Evolutionary conservation across 768 basidiomycete genomes (phyloP).

Genomic region (Pholiota conissans): DNA sequence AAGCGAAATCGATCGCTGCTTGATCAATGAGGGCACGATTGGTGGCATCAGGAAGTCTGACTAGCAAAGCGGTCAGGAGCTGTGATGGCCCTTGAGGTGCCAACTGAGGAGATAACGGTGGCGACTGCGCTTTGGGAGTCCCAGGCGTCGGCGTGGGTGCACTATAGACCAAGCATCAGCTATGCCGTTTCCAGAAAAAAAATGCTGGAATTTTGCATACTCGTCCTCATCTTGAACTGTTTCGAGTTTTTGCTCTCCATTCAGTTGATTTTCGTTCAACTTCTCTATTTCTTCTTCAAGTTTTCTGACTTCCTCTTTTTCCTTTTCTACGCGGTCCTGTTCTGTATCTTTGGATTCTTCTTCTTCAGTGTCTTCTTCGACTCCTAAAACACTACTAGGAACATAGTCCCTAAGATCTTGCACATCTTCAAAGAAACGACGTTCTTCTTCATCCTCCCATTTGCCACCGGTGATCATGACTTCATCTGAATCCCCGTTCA

Average conservation of each 20-base stretch:
- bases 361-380: slow-evolving; percentile 50
- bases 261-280: slow-evolving; percentile 28
- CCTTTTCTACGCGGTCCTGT: slow-evolving; percentile 48
- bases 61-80: slow-evolving; percentile 85
- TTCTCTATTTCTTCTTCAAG: slow-evolving; percentile 79
- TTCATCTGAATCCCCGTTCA: slow-evolving; percentile 57
- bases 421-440: slow-evolving; percentile 90
- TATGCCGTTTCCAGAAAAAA: background rate
- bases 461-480: slow-evolving; percentile 65
- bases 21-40: slow-evolving; percentile 90
- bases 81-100: slow-evolving; percentile 92
- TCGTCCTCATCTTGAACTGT: slow-evolving; percentile 47
- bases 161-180: slow-evolving; percentile 22
- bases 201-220: slow-evolving; percentile 15
- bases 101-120: slow-evolving; percentile 66
- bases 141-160: slow-evolving; percentile 64
- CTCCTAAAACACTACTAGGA: slow-evolving; percentile 82
- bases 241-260: slow-evolving; percentile 13
- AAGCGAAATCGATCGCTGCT: slow-evolving; percentile 93
- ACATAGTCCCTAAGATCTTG: slow-evolving; percentile 91
- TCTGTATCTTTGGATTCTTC: slow-evolving; percentile 55
- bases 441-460: slow-evolving; percentile 98
- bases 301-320: slow-evolving; percentile 71
- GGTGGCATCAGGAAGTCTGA: slow-evolving; percentile 91
- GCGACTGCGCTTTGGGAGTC: slow-evolving; percentile 62